Evolutionary conservation across 208 protist genomes (phyloP), one percentile per base, ranked within the genome.

Genomic region (Phytomonas sp.): DNA sequence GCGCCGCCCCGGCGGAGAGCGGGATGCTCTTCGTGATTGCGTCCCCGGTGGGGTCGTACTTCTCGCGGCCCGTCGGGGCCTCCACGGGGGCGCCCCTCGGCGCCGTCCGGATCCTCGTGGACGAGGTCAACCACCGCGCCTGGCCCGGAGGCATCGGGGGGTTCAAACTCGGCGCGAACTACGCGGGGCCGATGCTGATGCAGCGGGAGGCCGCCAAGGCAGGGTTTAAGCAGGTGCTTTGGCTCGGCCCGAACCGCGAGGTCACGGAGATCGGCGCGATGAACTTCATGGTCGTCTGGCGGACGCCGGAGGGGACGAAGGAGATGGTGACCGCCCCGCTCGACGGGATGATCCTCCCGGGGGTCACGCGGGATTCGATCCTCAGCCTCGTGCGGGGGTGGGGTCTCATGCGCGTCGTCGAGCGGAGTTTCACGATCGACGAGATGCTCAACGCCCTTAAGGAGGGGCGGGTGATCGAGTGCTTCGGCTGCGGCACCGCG

Each of bases 11-110:
- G 1, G 73, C 93, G 0, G 69, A 43, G 5, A 71, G 67, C 2
- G 83, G 94, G 7, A 71, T 81, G 20, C 75, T 99, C 23, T 99
- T 93, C 79, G 79, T 98, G 17, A 99, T 99, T 66, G 81, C 87
- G 20, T 98, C 92, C 31, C 98, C 98, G 37, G 96, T 99, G n/a
- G 98, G 98, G 7, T 97, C 98, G 51, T 99, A 99, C 78, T 99
- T 98, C 77, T 75, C 82, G 36, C 74, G 70, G 13, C 62, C 68
- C 31, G 75, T 78, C 31, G 78, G 68, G 26, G 56, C 66, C 31
- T 43, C 70, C 0, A 80, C 63, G n/a, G 31, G 60, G 7, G 36
- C 62, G 4, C 63, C 30, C 9, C 97, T 98, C 71, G 96, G 87
- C 20, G 87, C 97, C 4, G 89, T 99, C 28, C 84, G 75, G 34